Conservation (phyloP, 257 asterid genomes). For the Voacanga thouarsii region DNA sequence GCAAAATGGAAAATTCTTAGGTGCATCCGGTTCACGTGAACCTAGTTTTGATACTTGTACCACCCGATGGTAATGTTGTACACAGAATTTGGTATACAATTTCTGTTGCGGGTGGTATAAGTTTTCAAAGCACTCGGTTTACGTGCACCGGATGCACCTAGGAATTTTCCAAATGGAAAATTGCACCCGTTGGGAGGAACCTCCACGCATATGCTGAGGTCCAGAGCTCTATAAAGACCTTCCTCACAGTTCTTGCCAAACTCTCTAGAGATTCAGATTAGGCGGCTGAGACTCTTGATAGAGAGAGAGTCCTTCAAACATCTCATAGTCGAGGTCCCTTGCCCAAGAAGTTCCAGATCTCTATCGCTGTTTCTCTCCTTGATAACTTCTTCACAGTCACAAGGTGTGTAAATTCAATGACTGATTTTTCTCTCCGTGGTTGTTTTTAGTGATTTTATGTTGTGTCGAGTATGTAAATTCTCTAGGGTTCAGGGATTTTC, state of each 20-base stretch:
- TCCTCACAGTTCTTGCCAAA: neutral
- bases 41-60: too few species aligned
- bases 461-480: neutral
- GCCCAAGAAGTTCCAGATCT: neutral
- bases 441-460: neutral
- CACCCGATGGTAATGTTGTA: too few species aligned
- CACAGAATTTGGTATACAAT: too few species aligned
- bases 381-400: too few species aligned
- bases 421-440: neutral
- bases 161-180: too few species aligned
- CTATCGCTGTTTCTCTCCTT: neutral
- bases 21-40: too few species aligned
- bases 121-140: too few species aligned
- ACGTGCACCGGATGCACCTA: too few species aligned
- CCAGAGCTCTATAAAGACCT: neutral
- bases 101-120: too few species aligned
- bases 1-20: too few species aligned
- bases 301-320: too few species aligned
- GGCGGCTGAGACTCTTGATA: neutral
- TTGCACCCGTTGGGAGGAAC: neutral
- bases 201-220: neutral
- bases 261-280: neutral
- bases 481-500: slow-evolving; percentile 1
- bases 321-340: too few species aligned
- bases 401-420: neutral